Conservation (phyloP, 805 yeast genomes). For the Yarrowia divulgata region DNA sequence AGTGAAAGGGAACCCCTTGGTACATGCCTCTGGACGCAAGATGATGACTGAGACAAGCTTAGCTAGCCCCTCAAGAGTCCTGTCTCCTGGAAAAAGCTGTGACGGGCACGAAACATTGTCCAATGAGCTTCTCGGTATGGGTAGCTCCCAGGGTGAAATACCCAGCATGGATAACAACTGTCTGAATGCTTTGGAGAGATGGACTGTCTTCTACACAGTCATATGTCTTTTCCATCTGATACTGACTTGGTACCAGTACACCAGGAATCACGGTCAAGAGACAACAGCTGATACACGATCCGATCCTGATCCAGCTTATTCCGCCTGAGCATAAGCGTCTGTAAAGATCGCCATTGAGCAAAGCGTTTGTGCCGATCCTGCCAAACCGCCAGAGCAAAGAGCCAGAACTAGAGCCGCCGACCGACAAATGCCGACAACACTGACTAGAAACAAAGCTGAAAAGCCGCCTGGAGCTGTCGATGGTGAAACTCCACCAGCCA, state of each 20-base stretch:
- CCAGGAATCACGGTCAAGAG: slow-evolving; percentile 4
- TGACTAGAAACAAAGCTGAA: not conserved
- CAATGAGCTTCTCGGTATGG: not conserved
- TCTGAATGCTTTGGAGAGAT: slow-evolving; percentile 5
- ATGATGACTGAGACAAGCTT: not conserved
- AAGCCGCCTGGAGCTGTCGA: slow-evolving; percentile 6
- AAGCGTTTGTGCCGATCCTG: slow-evolving; percentile 1
- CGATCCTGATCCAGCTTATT: not conserved
- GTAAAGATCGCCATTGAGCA: not conserved
- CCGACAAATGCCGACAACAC: not conserved
- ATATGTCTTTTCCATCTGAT: not conserved
- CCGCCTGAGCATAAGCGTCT: slow-evolving; percentile 7
- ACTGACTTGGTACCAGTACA: slow-evolving; percentile 5
- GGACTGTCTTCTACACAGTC: not conserved
- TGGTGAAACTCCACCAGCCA: not conserved
- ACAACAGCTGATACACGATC: not conserved
- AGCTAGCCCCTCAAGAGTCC: not conserved
- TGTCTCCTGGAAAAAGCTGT: slow-evolving; percentile 2
- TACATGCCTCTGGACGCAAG: not conserved
- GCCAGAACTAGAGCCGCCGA: not conserved
- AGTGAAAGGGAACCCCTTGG: slow-evolving; percentile 5
- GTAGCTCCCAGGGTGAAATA: slow-evolving; percentile 11
- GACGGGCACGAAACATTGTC: slow-evolving; percentile 16
- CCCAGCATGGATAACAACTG: not conserved
- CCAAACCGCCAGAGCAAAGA: slow-evolving; percentile 3